Base-by-base conservation (phyloP, 2,329 filamentous ascomycete species). In the Chaetomium sp. region DNA sequence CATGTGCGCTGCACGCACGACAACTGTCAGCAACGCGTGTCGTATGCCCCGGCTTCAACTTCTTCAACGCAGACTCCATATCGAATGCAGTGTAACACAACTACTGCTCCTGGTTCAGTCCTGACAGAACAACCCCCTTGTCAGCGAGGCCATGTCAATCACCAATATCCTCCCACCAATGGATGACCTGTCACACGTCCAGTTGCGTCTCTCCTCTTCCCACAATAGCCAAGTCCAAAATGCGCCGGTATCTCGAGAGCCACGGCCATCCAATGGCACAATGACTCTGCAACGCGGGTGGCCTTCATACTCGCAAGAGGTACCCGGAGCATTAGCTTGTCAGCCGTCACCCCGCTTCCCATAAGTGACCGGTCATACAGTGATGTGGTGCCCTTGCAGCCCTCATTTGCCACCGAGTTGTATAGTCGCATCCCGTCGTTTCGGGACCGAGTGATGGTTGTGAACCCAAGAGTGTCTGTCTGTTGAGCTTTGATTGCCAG, bases 371-470 rank as follows among this genome's bases (percentile, higher is more conserved):
- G 10, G 45, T 23, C 45, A 47, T 21, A 55, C 27, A 35, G 31
- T 38, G 25, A 35, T 19, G 49, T 25, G 16, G 56, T 31, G 38
- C 25, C 27, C 42, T 25, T 58, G 53, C 53, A 25, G 53, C 53
- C 16, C 53, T 38, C 35, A 19, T 35, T 6, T 51, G 49, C 10
- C 19, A 23, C 45, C 45, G 16, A 7, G 13, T 16, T n/a, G 38
- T 42, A 16, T 19, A 42, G 38, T 42, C 27, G 13, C 50, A 21
- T 2, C 31, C 19, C 29, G 16, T 16, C n/a, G 2, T 12, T 4
- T 38, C 53, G 31, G 53, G 31, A 35, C 54, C 33, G 54, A 45
- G 21, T 25, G 35, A 54, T 54, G 27, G 27, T 54, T 7, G 50
- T 29, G 25, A 16, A 19, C 25, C 50, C 25, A 29, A 27, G 9